Evolutionary conservation across 139 green algal genomes (phyloP).

Genomic region (Coccomyxa sp.): DNA sequence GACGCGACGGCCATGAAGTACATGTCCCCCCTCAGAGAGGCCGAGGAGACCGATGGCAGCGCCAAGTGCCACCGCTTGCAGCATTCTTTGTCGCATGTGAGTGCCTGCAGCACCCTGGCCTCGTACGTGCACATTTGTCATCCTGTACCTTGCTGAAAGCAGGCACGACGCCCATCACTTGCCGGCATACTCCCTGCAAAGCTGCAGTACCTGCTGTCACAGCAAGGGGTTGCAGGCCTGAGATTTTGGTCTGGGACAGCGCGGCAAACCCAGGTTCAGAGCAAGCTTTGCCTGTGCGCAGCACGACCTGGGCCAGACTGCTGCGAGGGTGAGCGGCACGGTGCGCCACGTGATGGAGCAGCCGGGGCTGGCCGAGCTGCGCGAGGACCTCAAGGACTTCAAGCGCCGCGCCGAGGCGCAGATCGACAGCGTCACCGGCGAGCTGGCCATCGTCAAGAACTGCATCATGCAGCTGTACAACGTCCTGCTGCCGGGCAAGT

Average conservation of each 20-base stretch:
- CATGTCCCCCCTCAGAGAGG: not conserved
- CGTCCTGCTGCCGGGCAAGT: not conserved
- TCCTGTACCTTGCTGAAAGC: not conserved
- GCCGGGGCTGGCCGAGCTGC: not conserved
- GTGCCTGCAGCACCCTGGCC: not conserved
- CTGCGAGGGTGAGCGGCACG: not conserved
- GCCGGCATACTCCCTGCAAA: not conserved
- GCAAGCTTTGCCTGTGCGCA: not conserved
- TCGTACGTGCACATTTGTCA: not conserved
- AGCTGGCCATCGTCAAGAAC: not conserved
- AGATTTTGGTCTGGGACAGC: not conserved
- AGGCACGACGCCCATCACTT: not conserved
- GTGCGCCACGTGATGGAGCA: not conserved
- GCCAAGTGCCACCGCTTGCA: not conserved
- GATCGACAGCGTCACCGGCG: not conserved
- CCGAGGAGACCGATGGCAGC: not conserved
- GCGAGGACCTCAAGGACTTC: not conserved
- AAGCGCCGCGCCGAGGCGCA: not conserved
- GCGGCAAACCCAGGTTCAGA: not conserved
- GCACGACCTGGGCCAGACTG: not conserved
- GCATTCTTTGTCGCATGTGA: not conserved
- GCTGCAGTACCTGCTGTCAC: not conserved
- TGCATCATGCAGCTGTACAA: slow-evolving; percentile 12
- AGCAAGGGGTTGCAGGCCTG: not conserved
- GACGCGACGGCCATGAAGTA: not conserved